phyloP scores from a whole-genome alignment of 2,329 filamentous ascomycete genomes.

The Sporothrix mexicana region DNA sequence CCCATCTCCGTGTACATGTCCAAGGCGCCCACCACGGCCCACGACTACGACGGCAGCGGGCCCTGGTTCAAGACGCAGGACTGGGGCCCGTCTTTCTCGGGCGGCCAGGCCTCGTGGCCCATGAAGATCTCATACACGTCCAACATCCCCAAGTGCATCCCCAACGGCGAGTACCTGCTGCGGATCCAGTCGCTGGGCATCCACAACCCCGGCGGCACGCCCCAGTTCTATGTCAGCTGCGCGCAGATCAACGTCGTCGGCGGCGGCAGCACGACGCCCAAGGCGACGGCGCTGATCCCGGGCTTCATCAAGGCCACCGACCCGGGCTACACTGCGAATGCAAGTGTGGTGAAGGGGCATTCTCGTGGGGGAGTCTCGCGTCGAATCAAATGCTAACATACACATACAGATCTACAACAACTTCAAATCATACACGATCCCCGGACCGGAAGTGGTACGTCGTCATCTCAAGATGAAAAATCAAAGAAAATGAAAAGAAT shows the following conservation, averaged over 20 bases:
- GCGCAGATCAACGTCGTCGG: slow-evolving; percentile 55
- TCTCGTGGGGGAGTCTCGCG: too few species aligned
- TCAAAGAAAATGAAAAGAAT: background rate
- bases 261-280: slow-evolving; percentile 45
- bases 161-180: slow-evolving; percentile 64
- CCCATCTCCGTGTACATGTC: slow-evolving; percentile 52
- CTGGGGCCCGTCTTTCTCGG: slow-evolving; percentile 44
- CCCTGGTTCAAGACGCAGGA: slow-evolving; percentile 53
- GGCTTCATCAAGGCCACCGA: slow-evolving; percentile 44
- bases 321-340: slow-evolving; percentile 54
- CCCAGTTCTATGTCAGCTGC: slow-evolving; percentile 56
- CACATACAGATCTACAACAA: slow-evolving; percentile 37
- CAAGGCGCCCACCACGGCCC: slow-evolving; percentile 47
- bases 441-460: slow-evolving; percentile 35
- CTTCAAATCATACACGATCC: slow-evolving; percentile 37
- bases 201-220: slow-evolving; percentile 57
- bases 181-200: slow-evolving; percentile 66
- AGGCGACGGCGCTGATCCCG: slow-evolving; percentile 48
- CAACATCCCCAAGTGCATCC: slow-evolving; percentile 58
- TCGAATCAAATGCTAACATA: background rate
- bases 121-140: slow-evolving; percentile 46
- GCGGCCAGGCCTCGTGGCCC: slow-evolving; percentile 45
- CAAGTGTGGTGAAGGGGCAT: slow-evolving; percentile 41
- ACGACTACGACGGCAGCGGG: slow-evolving; percentile 49
- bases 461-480: background rate